Base-by-base conservation (phyloP, 2,329 filamentous ascomycete genomes). In the Dactylellina parvicollis region DNA sequence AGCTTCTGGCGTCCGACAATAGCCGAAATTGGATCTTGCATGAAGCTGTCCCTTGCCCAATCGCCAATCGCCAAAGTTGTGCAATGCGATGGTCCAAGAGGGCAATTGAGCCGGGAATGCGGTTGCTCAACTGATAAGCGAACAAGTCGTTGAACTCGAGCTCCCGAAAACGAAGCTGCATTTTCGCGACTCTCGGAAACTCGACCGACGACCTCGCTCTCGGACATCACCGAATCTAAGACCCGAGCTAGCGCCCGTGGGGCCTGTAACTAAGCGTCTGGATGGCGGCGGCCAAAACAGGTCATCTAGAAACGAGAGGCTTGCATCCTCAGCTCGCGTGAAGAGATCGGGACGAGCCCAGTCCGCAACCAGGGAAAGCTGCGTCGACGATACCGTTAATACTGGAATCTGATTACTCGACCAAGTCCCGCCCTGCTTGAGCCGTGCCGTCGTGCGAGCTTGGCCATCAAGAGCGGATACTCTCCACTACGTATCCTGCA, bases 81-180 rank as follows among this genome's bases (percentile, higher is more conserved):
- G 42, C 47, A 52, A 55, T 66, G 42, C 47, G 46, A 55, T 65
- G 47, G 54, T 61, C 50, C 30, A 55, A 64, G 34, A 65, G 44
- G 57, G 50, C 52, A 54, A 60, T 54, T 62, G 47, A 49, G 46
- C 54, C 46, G 44, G 36, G 49, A 22, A 26, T 28, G 66, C 66
- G 59, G 66, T 60, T 73, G 34, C 32, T n/a, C 60, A 66, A 66
- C 60, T 73, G 69, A 73, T 73, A 73, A 66, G 69, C 69, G 69
- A 73, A 60, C 47, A 46, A 18, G 2, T 20, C 28, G n/a, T n/a
- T n/a, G 32, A 8, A 9, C 40, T 50, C 42, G 61, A 66, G 50
- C 61, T 65, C 52, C 20, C 61, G 18, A 26, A 18, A 38, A 34
- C 30, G 34, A 24, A 38, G 26, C 34, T 26, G 34, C 3, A 2